These are phyloP conservation scores for Climacium dendroides DNA, from an alignment of 225 moss, liverwort and hornwort genomes.

Conservation along the genomic window DNA sequence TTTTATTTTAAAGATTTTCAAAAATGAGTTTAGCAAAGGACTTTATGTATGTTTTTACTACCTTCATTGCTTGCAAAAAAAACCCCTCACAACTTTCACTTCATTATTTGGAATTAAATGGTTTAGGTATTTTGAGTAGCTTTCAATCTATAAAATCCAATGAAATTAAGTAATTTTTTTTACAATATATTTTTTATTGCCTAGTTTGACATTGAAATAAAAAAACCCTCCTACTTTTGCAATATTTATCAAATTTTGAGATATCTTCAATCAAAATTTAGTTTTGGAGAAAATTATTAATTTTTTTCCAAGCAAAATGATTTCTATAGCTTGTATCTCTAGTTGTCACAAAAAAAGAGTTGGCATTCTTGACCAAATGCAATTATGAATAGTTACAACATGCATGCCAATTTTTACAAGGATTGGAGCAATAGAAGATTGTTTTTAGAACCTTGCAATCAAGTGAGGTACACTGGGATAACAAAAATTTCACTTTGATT, in stretches of 20 bases:
- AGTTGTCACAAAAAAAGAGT: neutral
- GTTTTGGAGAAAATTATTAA: fast-evolving
- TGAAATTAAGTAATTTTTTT: neutral
- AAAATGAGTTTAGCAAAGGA: neutral
- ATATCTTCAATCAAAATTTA: neutral
- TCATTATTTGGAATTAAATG: neutral
- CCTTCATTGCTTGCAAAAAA: neutral
- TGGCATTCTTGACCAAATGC: neutral
- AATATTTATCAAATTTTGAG: neutral
- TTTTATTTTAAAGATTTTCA: neutral
- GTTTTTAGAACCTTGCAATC: too few species aligned
- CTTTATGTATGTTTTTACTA: neutral
- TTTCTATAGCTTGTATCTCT: fast-evolving
- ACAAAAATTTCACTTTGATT: neutral
- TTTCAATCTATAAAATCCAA: neutral
- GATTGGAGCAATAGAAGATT: too few species aligned
- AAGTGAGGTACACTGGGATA: neutral
- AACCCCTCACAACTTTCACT: neutral
- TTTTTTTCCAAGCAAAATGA: fast-evolving
- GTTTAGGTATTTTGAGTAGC: neutral
- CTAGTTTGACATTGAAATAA: neutral
- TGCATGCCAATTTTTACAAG: too few species aligned
- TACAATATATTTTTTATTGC: neutral
- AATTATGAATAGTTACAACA: neutral
- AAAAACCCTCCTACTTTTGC: fast-evolving